phyloP scores from a whole-genome alignment of 2,329 filamentous ascomycete genomes.

The Talaromyces piceae region DNA sequence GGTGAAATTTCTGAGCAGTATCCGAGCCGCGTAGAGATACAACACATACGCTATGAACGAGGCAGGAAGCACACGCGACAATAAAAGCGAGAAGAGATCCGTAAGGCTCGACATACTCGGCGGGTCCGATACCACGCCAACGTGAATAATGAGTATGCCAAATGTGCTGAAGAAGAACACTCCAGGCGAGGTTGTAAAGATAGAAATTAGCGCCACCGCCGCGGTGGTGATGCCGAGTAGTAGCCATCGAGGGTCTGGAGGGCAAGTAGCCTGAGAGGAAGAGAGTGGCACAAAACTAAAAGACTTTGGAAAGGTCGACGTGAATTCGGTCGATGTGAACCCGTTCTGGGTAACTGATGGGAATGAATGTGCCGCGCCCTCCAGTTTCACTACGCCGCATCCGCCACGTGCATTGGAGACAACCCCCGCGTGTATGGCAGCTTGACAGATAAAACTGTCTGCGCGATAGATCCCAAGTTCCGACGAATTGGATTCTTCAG shows the following conservation, averaged over 20 bases:
- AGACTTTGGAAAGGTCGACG: slow-evolving; percentile 82
- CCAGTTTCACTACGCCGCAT: slow-evolving; percentile 70
- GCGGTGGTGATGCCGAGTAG: slow-evolving; percentile 72
- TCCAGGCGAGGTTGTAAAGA: slow-evolving; percentile 71
- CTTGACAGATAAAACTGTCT: slow-evolving; percentile 79
- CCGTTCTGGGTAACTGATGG: slow-evolving; percentile 60
- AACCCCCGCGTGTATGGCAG: slow-evolving; percentile 77
- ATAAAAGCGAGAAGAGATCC: slow-evolving; percentile 65
- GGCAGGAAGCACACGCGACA: slow-evolving; percentile 79
- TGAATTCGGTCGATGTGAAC: slow-evolving; percentile 69
- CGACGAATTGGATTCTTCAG: slow-evolving; percentile 27
- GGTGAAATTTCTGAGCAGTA: slow-evolving; percentile 65
- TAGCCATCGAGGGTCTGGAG: slow-evolving; percentile 75
- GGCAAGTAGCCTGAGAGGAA: slow-evolving; percentile 50
- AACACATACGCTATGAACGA: slow-evolving; percentile 82
- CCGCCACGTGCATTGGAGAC: slow-evolving; percentile 65
- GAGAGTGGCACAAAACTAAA: slow-evolving; percentile 66
- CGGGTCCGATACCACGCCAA: slow-evolving; percentile 82
- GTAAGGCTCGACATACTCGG: slow-evolving; percentile 62
- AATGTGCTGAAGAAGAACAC: slow-evolving; percentile 84
- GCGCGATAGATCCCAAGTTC: slow-evolving; percentile 64
- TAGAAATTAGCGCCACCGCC: slow-evolving; percentile 68
- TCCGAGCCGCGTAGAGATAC: slow-evolving; percentile 71
- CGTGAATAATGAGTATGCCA: slow-evolving; percentile 76
- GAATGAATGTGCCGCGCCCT: slow-evolving; percentile 61